These are phyloP conservation scores for Populus alba DNA, from an alignment of 345 rosid genomes.

Conservation along the genomic window DNA sequence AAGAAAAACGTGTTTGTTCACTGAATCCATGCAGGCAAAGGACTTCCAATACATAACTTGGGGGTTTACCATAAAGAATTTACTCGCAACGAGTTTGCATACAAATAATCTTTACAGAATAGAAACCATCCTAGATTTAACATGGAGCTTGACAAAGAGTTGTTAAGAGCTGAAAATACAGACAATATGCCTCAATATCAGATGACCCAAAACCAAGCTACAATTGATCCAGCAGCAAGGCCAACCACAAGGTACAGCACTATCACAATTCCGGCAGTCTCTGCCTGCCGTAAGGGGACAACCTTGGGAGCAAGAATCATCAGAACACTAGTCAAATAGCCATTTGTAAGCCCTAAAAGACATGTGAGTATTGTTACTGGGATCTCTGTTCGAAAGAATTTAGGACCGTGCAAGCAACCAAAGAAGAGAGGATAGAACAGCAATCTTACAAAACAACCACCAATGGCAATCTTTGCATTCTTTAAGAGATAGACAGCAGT, in stretches of 20 bases:
- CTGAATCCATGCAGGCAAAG: no score
- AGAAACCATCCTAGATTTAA: not conserved
- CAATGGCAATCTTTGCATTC: conserved; percentile 65
- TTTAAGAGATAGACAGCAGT: conserved; percentile 61
- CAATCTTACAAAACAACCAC: conserved; percentile 65
- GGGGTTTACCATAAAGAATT: no score
- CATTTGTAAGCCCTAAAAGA: conserved; percentile 76
- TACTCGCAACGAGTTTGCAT: not conserved
- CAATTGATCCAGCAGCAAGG: conserved; percentile 55
- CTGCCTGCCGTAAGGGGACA: conserved; percentile 69
- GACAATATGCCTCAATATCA: conserved; percentile 21
- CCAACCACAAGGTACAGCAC: conserved; percentile 77
- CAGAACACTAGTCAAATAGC: conserved; percentile 82
- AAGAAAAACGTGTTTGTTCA: no score
- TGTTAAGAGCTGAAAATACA: no score
- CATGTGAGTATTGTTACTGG: conserved; percentile 76
- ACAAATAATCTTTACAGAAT: not conserved
- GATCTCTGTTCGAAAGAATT: conserved; percentile 74
- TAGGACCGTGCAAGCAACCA: conserved; percentile 83
- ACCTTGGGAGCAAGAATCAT: conserved; percentile 80
- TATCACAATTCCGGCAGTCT: conserved; percentile 81
- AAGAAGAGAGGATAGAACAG: conserved; percentile 80
- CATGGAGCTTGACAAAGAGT: no score
- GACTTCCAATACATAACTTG: no score
- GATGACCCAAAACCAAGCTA: conserved; percentile 85